These are phyloP conservation scores for Pseudocercospora vitis DNA, from an alignment of 2,329 filamentous ascomycete genomes.

Conservation along the genomic window DNA sequence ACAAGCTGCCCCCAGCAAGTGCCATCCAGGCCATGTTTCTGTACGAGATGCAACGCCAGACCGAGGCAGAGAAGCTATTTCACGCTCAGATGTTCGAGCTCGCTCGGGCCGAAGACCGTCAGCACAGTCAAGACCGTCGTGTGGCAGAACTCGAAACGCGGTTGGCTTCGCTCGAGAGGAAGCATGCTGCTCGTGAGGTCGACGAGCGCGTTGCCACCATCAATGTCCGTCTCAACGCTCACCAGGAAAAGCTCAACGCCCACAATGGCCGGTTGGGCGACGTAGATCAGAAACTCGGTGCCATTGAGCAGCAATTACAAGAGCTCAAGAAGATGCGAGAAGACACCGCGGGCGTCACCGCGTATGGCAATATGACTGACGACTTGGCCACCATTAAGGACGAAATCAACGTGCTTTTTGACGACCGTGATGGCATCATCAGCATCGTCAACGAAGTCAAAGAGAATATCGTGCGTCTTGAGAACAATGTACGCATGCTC, in stretches of 20 bases:
- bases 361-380: background rate
- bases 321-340: constrained; percentile 9
- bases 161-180: constrained; percentile 23
- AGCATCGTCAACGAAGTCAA: constrained; percentile 19
- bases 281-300: constrained; percentile 8
- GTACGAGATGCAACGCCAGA: constrained; percentile 33
- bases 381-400: constrained; percentile 16
- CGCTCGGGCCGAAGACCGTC: constrained; percentile 17
- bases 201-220: constrained; percentile 23
- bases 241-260: constrained; percentile 15
- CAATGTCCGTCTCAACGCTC: constrained; percentile 15
- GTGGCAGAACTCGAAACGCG: constrained; percentile 19
- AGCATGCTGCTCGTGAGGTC: constrained; percentile 14
- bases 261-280: constrained; percentile 7
- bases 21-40: constrained; percentile 32
- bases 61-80: constrained; percentile 32
- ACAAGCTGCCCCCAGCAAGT: constrained; percentile 30
- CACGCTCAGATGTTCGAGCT: constrained; percentile 29
- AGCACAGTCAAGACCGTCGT: constrained; percentile 11
- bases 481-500: constrained; percentile 26
- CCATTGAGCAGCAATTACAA: constrained; percentile 8
- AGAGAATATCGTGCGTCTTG: constrained; percentile 18
- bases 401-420: constrained; percentile 27
- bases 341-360: constrained; percentile 3
- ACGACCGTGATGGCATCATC: constrained; percentile 27